Evolutionary conservation across 1,139 yeast genomes (phyloP).

Genomic region (Arxiozyma bovina): DNA sequence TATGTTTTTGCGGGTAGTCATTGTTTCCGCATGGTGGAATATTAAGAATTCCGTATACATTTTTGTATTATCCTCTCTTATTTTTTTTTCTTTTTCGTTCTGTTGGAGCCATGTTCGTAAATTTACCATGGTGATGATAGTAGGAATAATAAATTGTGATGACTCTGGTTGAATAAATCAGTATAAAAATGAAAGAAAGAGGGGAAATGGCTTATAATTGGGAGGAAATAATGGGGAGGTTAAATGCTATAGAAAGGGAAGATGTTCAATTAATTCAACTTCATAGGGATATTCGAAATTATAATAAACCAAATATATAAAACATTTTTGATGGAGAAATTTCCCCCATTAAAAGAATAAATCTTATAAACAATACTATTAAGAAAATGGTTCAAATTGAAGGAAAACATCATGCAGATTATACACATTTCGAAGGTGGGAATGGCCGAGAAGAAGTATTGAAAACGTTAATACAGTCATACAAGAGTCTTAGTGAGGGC

Average conservation of each 20-base stretch:
- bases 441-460: slow-evolving; percentile 48
- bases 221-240: background rate
- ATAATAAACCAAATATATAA: too few species aligned
- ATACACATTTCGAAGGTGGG: slow-evolving; percentile 39
- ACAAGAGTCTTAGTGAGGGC: slow-evolving; percentile 52
- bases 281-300: too few species aligned
- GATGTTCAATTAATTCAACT: too few species aligned
- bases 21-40: background rate
- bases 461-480: slow-evolving; percentile 49
- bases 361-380: background rate
- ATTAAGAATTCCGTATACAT: background rate
- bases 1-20: background rate
- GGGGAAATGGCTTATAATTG: background rate
- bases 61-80: too few species aligned
- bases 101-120: too few species aligned
- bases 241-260: background rate
- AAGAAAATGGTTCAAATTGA: slow-evolving; percentile 3
- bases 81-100: too few species aligned
- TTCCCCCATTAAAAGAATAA: background rate
- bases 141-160: background rate
- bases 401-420: slow-evolving; percentile 54
- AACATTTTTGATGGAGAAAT: background rate
- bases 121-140: too few species aligned
- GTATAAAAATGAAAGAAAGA: background rate
- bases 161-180: too few species aligned